Percentiles rank a stretch among this genome's conserved stretches.
Evolutionary conservation across 495 filamentous ascomycete genomes (phyloP).

Genomic region (Lichina pygmaea): DNA sequence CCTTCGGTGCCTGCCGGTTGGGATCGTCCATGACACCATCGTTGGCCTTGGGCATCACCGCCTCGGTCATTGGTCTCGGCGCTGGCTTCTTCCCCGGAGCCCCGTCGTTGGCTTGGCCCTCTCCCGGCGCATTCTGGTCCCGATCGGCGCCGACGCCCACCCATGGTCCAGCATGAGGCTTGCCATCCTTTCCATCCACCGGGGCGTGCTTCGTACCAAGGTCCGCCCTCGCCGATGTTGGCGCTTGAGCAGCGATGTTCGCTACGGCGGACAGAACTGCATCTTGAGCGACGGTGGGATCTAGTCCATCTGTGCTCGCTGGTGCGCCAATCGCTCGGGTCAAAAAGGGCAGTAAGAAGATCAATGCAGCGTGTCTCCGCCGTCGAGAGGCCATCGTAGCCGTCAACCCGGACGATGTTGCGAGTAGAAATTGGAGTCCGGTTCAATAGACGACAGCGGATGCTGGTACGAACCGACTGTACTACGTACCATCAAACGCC

Average conservation of each 20-base stretch:
- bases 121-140: conserved; percentile 9
- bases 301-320: too few species aligned
- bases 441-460: too few species aligned
- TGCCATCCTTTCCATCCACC: conserved; percentile 85
- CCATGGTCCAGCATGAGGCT: conserved; percentile 65
- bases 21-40: conserved; percentile 86
- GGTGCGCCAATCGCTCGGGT: too few species aligned
- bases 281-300: too few species aligned
- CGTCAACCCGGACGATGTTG: too few species aligned
- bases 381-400: too few species aligned
- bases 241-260: neutral
- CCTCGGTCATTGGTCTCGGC: conserved; percentile 9
- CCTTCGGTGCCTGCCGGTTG: conserved; percentile 39
- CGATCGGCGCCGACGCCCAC: conserved; percentile 15
- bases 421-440: too few species aligned
- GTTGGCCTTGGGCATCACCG: conserved; percentile 40
- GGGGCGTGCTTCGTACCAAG: conserved; percentile 66
- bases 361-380: too few species aligned
- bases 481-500: too few species aligned
- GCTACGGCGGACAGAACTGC: neutral
- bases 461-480: too few species aligned
- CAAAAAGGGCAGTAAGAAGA: too few species aligned
- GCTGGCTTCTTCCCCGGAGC: conserved; percentile 19
- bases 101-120: conserved; percentile 7
- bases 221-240: conserved; percentile 7